Evolutionary conservation across 495 filamentous ascomycete genomes (phyloP).

Genomic region (Penicillium ochrochloron): DNA sequence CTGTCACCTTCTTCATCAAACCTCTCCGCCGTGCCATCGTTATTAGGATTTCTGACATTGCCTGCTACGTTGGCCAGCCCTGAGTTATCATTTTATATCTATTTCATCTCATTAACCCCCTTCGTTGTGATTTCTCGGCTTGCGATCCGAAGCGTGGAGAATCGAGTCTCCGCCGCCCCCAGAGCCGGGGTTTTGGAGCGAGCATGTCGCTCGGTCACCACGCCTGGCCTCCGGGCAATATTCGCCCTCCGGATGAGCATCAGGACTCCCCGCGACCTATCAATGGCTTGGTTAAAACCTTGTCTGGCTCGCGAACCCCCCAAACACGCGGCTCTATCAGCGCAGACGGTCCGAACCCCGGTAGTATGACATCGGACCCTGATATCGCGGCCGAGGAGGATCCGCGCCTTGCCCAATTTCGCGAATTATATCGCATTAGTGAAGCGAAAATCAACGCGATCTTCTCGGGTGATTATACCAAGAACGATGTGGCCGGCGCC

Average conservation of each 20-base stretch:
- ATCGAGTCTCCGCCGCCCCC: slow-evolving; percentile 54
- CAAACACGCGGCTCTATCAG: slow-evolving; percentile 55
- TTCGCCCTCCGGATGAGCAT: slow-evolving; percentile 51
- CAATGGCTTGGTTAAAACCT: slow-evolving; percentile 53
- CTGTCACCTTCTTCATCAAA: slow-evolving; percentile 48
- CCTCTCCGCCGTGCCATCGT: slow-evolving; percentile 40
- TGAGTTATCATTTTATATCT: slow-evolving; percentile 39
- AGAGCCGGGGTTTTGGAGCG: slow-evolving; percentile 55
- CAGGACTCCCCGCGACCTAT: slow-evolving; percentile 48
- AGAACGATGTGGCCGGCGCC: slow-evolving; percentile 34
- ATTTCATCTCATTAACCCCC: slow-evolving; percentile 36
- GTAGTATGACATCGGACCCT: slow-evolving; percentile 53
- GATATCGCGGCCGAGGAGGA: slow-evolving; percentile 66
- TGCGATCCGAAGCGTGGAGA: slow-evolving; percentile 51
- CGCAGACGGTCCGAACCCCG: slow-evolving; percentile 51
- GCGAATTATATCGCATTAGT: slow-evolving; percentile 59
- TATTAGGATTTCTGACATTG: slow-evolving; percentile 40
- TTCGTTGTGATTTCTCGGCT: slow-evolving; percentile 37
- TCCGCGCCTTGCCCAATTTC: slow-evolving; percentile 63
- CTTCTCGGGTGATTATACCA: slow-evolving; percentile 56
- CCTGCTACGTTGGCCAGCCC: slow-evolving; percentile 22
- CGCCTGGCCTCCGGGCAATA: slow-evolving; percentile 55
- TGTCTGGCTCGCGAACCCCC: slow-evolving; percentile 54
- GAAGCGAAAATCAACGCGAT: slow-evolving; percentile 64
- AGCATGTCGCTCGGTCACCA: slow-evolving; percentile 58